These are phyloP conservation scores for Calonectria hawksworthii DNA, from an alignment of 2,329 filamentous ascomycete genomes.

Conservation along the genomic window DNA sequence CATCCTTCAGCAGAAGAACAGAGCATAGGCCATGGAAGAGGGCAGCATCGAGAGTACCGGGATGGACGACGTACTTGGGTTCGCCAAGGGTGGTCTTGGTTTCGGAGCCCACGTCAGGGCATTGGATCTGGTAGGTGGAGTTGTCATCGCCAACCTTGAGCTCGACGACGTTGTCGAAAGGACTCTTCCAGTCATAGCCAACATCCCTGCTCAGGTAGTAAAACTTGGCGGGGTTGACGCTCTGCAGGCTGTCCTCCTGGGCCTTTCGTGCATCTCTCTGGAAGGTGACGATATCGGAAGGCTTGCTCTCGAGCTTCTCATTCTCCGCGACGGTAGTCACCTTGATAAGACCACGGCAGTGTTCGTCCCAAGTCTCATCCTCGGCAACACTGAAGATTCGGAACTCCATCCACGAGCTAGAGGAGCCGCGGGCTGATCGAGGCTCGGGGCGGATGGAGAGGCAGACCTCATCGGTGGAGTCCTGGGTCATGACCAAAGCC, in stretches of 20 bases:
- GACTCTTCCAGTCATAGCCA: constrained; percentile 15
- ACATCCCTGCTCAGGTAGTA: constrained; percentile 22
- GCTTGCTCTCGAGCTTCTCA: constrained; percentile 4
- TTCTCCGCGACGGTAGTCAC: not conserved
- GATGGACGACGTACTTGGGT: constrained; percentile 14
- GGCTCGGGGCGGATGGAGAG: constrained; percentile 26
- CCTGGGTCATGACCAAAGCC: constrained; percentile 22
- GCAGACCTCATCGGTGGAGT: constrained; percentile 11
- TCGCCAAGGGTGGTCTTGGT: constrained; percentile 7
- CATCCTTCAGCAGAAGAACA: constrained; percentile 12
- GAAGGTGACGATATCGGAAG: constrained; percentile 1
- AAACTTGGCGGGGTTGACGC: constrained; percentile 12
- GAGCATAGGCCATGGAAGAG: constrained; percentile 21
- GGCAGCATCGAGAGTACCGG: constrained; percentile 11
- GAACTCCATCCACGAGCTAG: constrained; percentile 27
- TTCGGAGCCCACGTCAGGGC: constrained; percentile 11
- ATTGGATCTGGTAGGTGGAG: constrained; percentile 12
- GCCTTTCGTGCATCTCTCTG: not conserved
- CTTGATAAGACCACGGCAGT: constrained; percentile 26
- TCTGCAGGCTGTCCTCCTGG: constrained; percentile 3
- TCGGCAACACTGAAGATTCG: constrained; percentile 25
- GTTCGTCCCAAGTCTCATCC: constrained; percentile 22
- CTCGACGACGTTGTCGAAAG: constrained; percentile 20
- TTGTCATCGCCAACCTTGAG: constrained; percentile 12
- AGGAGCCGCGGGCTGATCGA: constrained; percentile 27